phyloP scores from a whole-genome alignment of 805 yeast genomes.

The Barnettozyma siamensis region DNA sequence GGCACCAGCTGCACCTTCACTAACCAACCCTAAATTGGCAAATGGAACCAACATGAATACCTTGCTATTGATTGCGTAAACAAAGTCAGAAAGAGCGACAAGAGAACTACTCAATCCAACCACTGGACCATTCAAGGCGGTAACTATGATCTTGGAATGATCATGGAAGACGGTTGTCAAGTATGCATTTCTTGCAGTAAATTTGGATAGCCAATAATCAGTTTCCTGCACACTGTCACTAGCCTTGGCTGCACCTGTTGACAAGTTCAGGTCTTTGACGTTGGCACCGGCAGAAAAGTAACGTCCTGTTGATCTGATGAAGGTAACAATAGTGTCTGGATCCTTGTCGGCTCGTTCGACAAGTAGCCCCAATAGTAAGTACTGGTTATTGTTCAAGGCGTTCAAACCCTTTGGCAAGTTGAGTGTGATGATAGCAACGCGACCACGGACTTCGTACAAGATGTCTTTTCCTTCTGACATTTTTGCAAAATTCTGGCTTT shows the following conservation, averaged over 20 bases:
- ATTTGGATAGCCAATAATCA: slow-evolving; percentile 46
- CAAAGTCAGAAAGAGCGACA: slow-evolving; percentile 69
- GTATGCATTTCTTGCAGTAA: slow-evolving; percentile 66
- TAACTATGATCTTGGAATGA: slow-evolving; percentile 65
- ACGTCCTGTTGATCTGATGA: slow-evolving; percentile 65
- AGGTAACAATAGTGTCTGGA: slow-evolving; percentile 55
- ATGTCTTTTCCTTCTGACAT: slow-evolving; percentile 25
- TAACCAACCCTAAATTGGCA: slow-evolving; percentile 73
- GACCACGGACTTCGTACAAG: slow-evolving; percentile 32
- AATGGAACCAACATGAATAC: slow-evolving; percentile 68
- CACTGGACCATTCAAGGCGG: slow-evolving; percentile 83
- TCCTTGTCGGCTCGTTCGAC: slow-evolving; percentile 60
- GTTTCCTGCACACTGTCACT: slow-evolving; percentile 21
- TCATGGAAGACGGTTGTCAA: slow-evolving; percentile 62
- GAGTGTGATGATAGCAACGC: slow-evolving; percentile 57
- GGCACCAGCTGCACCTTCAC: slow-evolving; percentile 73
- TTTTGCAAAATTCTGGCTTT: not conserved
- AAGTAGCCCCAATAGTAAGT: slow-evolving; percentile 50
- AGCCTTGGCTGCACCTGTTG: slow-evolving; percentile 7
- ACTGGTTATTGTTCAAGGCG: slow-evolving; percentile 63
- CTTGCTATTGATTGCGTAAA: slow-evolving; percentile 58
- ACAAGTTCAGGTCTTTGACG: slow-evolving; percentile 32
- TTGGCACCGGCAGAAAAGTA: slow-evolving; percentile 87
- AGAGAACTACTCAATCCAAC: slow-evolving; percentile 74
- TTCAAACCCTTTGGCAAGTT: slow-evolving; percentile 57